Conservation (phyloP, 164 flowering plant species). For the Vitis labrusca region DNA sequence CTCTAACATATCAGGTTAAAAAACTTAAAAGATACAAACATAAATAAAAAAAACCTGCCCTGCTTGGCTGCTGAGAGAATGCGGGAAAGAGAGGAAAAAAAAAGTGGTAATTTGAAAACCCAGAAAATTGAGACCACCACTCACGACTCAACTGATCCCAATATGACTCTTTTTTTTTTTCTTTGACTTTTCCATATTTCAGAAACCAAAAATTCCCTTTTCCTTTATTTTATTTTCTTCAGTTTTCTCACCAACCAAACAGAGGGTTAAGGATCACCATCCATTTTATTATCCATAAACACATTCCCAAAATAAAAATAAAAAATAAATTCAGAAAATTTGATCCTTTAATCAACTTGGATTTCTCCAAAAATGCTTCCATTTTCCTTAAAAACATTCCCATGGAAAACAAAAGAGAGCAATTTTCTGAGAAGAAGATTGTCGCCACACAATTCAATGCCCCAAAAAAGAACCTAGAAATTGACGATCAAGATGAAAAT, state of each 20-base stretch:
- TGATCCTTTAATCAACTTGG: too few relatives aligned
- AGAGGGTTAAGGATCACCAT: too few relatives aligned
- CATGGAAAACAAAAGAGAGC: background rate
- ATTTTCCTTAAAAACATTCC: background rate
- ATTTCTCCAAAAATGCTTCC: too few relatives aligned
- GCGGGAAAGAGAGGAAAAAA: background rate
- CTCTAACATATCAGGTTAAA: background rate
- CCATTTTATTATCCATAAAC: too few relatives aligned
- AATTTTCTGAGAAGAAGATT: background rate
- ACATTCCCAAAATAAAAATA: too few relatives aligned
- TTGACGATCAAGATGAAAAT: conserved; percentile 3
- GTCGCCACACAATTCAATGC: background rate
- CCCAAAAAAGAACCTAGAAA: background rate
- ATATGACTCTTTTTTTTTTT: too few relatives aligned
- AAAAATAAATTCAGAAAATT: too few relatives aligned
- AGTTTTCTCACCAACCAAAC: too few relatives aligned
- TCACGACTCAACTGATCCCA: background rate
- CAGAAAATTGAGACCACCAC: background rate
- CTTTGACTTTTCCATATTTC: too few relatives aligned
- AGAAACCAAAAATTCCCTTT: too few relatives aligned
- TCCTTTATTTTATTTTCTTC: too few relatives aligned
- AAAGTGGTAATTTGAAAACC: too few relatives aligned
- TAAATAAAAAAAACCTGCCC: background rate
- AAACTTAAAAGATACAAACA: background rate
- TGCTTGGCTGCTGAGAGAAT: background rate